A percentile compares a stretch with the other conserved stretches of the same genome.
Evolutionary conservation across 352 stramenopile species (phyloP).

Genomic region (Lagenidium sp.): DNA sequence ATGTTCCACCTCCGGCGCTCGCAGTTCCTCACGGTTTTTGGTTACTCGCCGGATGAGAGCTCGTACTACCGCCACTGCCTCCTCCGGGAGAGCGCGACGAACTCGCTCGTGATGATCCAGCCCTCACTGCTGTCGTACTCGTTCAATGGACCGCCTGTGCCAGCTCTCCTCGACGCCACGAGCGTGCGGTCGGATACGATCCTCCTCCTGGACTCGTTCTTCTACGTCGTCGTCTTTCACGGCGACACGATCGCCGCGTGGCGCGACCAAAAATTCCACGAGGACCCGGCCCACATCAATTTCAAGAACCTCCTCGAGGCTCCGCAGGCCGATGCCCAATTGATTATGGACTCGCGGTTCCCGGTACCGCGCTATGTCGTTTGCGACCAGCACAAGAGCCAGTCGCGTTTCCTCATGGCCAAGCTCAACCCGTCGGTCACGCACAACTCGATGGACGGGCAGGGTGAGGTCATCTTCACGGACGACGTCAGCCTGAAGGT

Average conservation of each 20-base stretch:
- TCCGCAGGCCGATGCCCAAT: conserved; percentile 95
- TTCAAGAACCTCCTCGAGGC: conserved; percentile 98
- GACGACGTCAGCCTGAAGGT: conserved; percentile 99
- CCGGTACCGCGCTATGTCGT: conserved; percentile 98
- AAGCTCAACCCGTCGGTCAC: conserved; percentile 98
- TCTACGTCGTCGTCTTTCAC: conserved; percentile 99
- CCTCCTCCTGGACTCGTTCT: conserved; percentile 99
- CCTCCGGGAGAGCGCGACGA: conserved; percentile 94
- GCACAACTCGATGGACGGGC: conserved; percentile 94
- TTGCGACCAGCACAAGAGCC: conserved; percentile 99
- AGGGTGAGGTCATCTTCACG: conserved; percentile 97
- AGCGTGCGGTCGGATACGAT: conserved; percentile 97
- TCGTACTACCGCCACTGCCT: conserved; percentile 95
- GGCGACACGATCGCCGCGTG: conserved; percentile 99
- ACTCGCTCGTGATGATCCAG: conserved; percentile 99
- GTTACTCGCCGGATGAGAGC: conserved; percentile 98
- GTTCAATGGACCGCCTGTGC: conserved; percentile 88
- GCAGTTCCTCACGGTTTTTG: conserved; percentile 99
- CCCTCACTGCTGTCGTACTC: conserved; percentile 98
- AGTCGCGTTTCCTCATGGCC: conserved; percentile 99
- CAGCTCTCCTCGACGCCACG: conserved; percentile 83
- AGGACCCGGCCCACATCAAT: conserved; percentile 93
- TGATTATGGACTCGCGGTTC: conserved; percentile 99
- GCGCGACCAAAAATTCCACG: conserved; percentile 95
- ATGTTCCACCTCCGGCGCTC: conserved; percentile 99